Base-by-base conservation (phyloP, 2,329 filamentous ascomycete genomes). In the Epichloe gansuensis region DNA sequence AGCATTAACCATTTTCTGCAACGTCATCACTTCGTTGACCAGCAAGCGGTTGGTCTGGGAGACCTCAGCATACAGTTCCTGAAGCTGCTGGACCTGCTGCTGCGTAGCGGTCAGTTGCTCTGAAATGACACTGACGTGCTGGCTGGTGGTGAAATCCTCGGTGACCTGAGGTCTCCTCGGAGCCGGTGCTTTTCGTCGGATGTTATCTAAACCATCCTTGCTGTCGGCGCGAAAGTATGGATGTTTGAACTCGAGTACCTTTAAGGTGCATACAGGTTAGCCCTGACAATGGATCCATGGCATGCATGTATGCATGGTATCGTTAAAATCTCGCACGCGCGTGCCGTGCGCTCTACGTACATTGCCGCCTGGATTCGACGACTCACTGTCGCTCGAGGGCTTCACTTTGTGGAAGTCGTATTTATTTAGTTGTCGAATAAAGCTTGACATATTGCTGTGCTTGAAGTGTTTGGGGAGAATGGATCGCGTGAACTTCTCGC, bases 391-490 rank as follows among this genome's bases (percentile, higher is more conserved):
- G 49, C 65, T 67, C 3, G 69, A 68, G 15, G 69, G 69, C 57
- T 93, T 82, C 58, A 97, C 91, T 75, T 98, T 98, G 75, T 98
- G 93, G 62, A 98, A 98, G 66, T 95, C 91, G 69, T 95, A 96
- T 67, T 96, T 96, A 74, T 96, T 96, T 54, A 96, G 74, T 67
- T 96, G 91, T 48, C 91, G 86, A 54, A 96, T 91, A 66, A 96
- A 96, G 70, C 90, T 95, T 35, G 91, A 91, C 73, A 96, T 96
- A 68, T 96, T 96, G 78, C 89, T 95, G 72, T 97, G 93, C 71
- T 98, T 98, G 76, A 98, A 98, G 64, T 97, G 90, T 67, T 97
- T 96, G 2, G 93, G 93, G 15, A 98, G 81, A 61, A 98, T 95
- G 41, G 88, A 86, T 68, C 96, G 95, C 23, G 93, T 97, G 65